Evolutionary conservation across 192 early-diverging fungal genomes (phyloP).

Genomic region (Jimgerdemannia flammicorona): DNA sequence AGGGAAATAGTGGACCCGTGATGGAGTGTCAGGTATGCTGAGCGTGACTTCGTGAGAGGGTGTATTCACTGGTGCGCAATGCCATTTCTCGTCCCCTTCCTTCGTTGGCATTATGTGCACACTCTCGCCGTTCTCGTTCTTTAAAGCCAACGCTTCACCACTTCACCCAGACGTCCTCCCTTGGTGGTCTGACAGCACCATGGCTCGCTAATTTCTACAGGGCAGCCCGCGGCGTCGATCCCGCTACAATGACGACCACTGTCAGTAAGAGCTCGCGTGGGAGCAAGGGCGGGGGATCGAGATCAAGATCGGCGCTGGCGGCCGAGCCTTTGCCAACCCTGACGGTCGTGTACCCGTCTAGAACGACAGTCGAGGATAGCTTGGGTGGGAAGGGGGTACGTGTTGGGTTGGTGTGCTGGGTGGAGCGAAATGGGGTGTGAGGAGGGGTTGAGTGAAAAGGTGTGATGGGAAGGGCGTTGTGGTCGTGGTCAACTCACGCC

Average conservation of each 20-base stretch:
- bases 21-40: constrained; percentile 43
- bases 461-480: too few species aligned
- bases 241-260: constrained; percentile 2
- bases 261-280: constrained; percentile 4
- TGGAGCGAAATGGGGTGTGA: neutral
- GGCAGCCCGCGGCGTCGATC: constrained; percentile 32
- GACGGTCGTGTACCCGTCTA: constrained; percentile 41
- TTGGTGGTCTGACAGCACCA: constrained; percentile 29
- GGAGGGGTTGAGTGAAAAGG: too few species aligned
- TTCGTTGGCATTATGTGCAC: neutral
- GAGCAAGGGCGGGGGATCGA: constrained; percentile 1
- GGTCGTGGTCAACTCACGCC: too few species aligned
- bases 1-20: neutral
- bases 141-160: neutral
- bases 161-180: constrained; percentile 36
- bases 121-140: neutral
- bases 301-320: neutral
- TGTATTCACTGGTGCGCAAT: neutral
- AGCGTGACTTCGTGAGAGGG: too few species aligned
- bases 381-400: constrained; percentile 21
- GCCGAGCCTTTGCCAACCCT: constrained; percentile 22
- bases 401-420: neutral
- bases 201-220: constrained; percentile 38
- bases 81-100: too few species aligned
- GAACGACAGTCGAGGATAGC: constrained; percentile 28